Evolutionary conservation across 306 rosid species (phyloP).

Genomic region (Quillaja saponaria): DNA sequence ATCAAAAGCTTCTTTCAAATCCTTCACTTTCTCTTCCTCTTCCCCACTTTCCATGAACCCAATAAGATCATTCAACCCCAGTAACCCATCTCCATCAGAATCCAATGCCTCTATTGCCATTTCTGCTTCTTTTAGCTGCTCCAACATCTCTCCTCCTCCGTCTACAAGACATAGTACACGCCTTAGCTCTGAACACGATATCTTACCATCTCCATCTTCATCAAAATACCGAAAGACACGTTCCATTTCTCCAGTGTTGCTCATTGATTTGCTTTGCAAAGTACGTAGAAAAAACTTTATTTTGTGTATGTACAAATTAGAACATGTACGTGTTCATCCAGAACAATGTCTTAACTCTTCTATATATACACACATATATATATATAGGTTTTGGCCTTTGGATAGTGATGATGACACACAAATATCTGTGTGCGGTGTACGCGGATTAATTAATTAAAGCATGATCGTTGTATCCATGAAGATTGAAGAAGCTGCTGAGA

Average conservation of each 20-base stretch:
- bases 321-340: no score
- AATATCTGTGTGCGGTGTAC: no score
- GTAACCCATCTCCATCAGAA: conserved; percentile 78
- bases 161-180: conserved; percentile 37
- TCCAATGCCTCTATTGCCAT: conserved; percentile 57
- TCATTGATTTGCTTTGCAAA: conserved; percentile 6
- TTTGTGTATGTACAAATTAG: no score
- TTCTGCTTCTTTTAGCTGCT: conserved; percentile 55
- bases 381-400: no score
- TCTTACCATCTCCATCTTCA: conserved; percentile 81
- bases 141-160: conserved; percentile 48
- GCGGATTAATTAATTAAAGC: no score
- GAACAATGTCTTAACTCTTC: no score
- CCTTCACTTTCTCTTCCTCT: conserved; percentile 71
- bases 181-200: conserved; percentile 61
- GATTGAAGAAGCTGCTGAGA: no score
- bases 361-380: no score
- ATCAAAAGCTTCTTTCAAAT: conserved; percentile 65
- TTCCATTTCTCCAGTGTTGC: conserved; percentile 23
- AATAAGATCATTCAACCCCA: conserved; percentile 59
- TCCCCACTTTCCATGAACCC: conserved; percentile 50
- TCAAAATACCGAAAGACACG: conserved; percentile 68
- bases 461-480: no score
- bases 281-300: no score
- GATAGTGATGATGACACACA: no score